phyloP scores from a whole-genome alignment of 176 grass and related monocot species.

The Phyllostachys edulis region DNA sequence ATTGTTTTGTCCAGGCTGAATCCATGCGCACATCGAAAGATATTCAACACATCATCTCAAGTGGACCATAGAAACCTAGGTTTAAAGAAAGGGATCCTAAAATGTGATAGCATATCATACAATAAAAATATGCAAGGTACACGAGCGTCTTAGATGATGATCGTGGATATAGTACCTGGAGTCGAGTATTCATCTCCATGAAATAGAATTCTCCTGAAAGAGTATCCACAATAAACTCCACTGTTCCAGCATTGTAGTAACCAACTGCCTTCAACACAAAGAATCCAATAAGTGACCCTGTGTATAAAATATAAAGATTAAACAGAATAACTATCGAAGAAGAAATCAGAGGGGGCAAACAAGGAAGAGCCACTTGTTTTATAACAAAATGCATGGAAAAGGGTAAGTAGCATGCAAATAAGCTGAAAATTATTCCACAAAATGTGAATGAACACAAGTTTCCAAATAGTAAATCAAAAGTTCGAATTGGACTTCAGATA shows the following conservation, averaged over 20 bases:
- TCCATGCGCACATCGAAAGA: background rate
- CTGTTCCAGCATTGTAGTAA: conserved; percentile 97
- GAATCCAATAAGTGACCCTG: conserved; percentile 52
- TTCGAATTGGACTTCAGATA: background rate
- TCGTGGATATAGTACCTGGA: conserved; percentile 58
- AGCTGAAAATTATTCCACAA: conserved; percentile 8
- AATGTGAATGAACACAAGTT: background rate
- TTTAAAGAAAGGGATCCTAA: background rate
- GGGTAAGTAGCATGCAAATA: background rate
- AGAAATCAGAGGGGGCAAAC: background rate
- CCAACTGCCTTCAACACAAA: conserved; percentile 90
- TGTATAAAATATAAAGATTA: conserved; percentile 39
- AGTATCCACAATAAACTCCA: conserved; percentile 95
- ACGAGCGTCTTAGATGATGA: background rate
- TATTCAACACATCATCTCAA: background rate
- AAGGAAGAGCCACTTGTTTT: no score
- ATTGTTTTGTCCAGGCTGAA: background rate
- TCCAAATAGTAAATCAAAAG: background rate
- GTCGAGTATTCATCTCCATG: conserved; percentile 99
- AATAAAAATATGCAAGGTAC: conserved; percentile 6
- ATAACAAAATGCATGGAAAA: no score
- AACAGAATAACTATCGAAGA: conserved; percentile 21
- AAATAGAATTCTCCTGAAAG: conserved; percentile 86
- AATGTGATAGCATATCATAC: background rate
- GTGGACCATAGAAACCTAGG: background rate